Base-by-base conservation (phyloP, 768 basidiomycete species). In the Hericium rajendrae region DNA sequence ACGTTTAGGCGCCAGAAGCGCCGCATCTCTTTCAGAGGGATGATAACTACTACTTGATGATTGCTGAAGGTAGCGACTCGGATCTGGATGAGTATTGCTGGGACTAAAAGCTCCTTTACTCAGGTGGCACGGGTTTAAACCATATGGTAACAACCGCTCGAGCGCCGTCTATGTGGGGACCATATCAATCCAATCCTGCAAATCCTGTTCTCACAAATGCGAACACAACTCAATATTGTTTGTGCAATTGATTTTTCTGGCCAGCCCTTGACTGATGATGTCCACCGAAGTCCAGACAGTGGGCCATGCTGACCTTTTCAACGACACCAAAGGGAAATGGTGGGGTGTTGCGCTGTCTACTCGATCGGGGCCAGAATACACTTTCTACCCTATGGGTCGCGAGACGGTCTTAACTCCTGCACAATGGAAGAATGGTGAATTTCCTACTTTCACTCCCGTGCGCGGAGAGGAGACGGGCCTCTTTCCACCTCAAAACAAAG, bases 281-380 rank as follows among this genome's bases (percentile, higher is more conserved):
- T 22, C 20, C 18, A 9, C 6, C 41, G 12, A 53, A 70, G 70
- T 74, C 48, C 70, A 71, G 59, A 71, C 72, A 4, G 71, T 73
- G 10, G 74, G 74, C 3, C 74, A 75, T 58, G 67, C 71, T 24
- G 73, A 74, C 59, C 46, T 74, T 6, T 67, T 74, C 52, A 67
- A 71, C 53, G 71, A 72, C 52, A 59, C 48, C 1, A 55, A 60
- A 9, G 72, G 71, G 0, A 65, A 67, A 39, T 73, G 43, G 71
- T 70, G 64, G 58, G 57, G 60, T 8, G 62, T 65, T 38, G 62
- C 64, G 26, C 61, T 70, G 13, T 66, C 60, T n/a, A 64, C 66
- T 51, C n/a, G 57, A 8, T 53, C 53, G 43, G 54, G 49, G 3
- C 40, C 48, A 13, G 53, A n/a, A 20, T 46, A 46, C 15, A 46